Percentiles rank a stretch among this genome's conserved stretches.
Evolutionary conservation across 2,329 filamentous ascomycete species (phyloP).

Genomic region (Cytospora schulzeri): DNA sequence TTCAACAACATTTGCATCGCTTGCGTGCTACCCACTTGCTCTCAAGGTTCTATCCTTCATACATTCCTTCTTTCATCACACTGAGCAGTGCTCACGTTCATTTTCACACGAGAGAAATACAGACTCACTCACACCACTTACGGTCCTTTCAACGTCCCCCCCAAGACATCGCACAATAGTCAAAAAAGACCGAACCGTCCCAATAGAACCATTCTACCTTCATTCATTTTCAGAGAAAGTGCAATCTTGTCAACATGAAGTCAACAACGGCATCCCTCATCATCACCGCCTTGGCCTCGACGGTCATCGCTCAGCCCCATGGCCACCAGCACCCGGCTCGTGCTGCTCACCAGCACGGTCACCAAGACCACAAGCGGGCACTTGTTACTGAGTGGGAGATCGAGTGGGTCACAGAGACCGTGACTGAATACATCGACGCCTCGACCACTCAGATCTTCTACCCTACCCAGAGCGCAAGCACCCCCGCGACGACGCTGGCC

Average conservation of each 20-base stretch:
- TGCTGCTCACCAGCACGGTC: slow-evolving; percentile 40
- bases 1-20: slow-evolving; percentile 14
- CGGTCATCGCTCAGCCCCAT: slow-evolving; percentile 54
- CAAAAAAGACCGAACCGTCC: slow-evolving; percentile 19
- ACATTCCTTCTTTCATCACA: slow-evolving; percentile 25
- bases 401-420: slow-evolving; percentile 54
- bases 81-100: slow-evolving; percentile 28
- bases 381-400: slow-evolving; percentile 49
- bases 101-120: slow-evolving; percentile 9
- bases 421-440: slow-evolving; percentile 52
- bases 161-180: slow-evolving; percentile 11
- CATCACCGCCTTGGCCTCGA: slow-evolving; percentile 46
- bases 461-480: slow-evolving; percentile 33
- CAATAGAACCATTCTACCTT: slow-evolving; percentile 20
- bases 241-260: slow-evolving; percentile 44
- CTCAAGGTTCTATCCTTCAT: slow-evolving; percentile 16
- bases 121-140: slow-evolving; percentile 1
- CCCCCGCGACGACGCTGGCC: slow-evolving; percentile 29
- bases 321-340: slow-evolving; percentile 39
- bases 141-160: slow-evolving; percentile 17
- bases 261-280: slow-evolving; percentile 39
- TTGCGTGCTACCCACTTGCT: slow-evolving; percentile 14
- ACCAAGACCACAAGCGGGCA: slow-evolving; percentile 44
- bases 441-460: slow-evolving; percentile 50
- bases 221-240: slow-evolving; percentile 19